Base-by-base conservation (phyloP, 345 rosid species). In the Arabidopsis suecica region DNA sequence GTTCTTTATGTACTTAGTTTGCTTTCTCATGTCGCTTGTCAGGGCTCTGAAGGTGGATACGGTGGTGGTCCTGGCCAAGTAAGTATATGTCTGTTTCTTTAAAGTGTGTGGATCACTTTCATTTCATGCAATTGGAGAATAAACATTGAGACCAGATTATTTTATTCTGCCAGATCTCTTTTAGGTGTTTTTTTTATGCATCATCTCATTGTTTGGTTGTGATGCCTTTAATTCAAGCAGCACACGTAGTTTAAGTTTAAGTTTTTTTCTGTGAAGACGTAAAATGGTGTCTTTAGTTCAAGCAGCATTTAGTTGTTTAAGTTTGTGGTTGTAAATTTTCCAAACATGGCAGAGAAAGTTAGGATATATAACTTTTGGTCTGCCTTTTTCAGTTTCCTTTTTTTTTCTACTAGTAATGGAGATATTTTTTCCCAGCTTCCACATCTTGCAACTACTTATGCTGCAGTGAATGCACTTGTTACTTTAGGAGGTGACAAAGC, bases 41-140 rank as follows among this genome's bases (percentile, higher is more conserved):
- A 95, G 97, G 97, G 85, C 34, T 89, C 91, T 23, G 71, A 84
- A 81, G 97, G 99, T 70, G 99, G 99, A 72, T 95, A 86, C 69
- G 91, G 91, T 75, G 99, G 99, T 25, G 99, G 99, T 73, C 99
- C 99, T 82, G 93, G 96, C 73, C 99, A 95, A 97, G 99, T 86
- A 85, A 82, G 95, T 86, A 51, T 23, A 61, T 45, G 40, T 54
- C 49, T 71, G 57, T 37, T 70, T 47, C 48, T 63, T 57, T 1
- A 57, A 69, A n/a, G 9, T 55, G 5, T 57, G 51, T 40, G 32
- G 36, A 61, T 63, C 45, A 45, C 22, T 63, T 30, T 50, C 18
- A n/a, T 9, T n/a, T 28, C 41, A 36, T 38, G 22, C 57, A 47
- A 12, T 5, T 66, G 2, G 11, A 5, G 28, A 14, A 40, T 69